phyloP scores from a whole-genome alignment of 1,284 basidiomycete species.

The Lignosus rhinocerotis region DNA sequence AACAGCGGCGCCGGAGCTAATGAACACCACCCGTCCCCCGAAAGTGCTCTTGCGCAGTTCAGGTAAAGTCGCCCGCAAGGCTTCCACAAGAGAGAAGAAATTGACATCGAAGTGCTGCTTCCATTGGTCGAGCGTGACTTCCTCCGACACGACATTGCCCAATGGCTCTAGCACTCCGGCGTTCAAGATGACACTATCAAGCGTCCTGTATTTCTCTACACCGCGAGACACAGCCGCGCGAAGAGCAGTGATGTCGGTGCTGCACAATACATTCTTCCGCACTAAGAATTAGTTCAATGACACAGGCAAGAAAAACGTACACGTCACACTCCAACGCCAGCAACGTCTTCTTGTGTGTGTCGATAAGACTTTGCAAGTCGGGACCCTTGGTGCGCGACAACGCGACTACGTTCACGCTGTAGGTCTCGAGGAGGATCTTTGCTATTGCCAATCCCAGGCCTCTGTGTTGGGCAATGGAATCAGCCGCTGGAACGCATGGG shows the following conservation, averaged over 20 bases:
- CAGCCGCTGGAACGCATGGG: conserved; percentile 8
- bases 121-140: conserved; percentile 50
- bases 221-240: conserved; percentile 49
- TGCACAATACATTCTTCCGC: conserved; percentile 39
- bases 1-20: conserved; percentile 80
- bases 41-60: conserved; percentile 59
- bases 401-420: conserved; percentile 69
- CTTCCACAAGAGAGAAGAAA: conserved; percentile 77
- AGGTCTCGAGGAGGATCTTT: conserved; percentile 58
- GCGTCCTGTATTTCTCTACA: conserved; percentile 51
- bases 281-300: conserved; percentile 14
- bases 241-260: conserved; percentile 61
- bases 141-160: conserved; percentile 40
- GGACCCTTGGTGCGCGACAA: conserved; percentile 70
- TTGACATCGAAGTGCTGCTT: conserved; percentile 77
- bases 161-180: conserved; percentile 69
- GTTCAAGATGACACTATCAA: conserved; percentile 81
- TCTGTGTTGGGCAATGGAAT: conserved; percentile 39
- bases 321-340: conserved; percentile 70
- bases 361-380: conserved; percentile 58
- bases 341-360: conserved; percentile 45
- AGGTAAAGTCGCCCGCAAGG: conserved; percentile 67
- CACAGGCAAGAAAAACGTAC: conserved; percentile 43
- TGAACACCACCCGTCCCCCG: conserved; percentile 73
- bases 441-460: conserved; percentile 83